Conservation (phyloP, 345 rosid species). For the Litchi chinensis region DNA sequence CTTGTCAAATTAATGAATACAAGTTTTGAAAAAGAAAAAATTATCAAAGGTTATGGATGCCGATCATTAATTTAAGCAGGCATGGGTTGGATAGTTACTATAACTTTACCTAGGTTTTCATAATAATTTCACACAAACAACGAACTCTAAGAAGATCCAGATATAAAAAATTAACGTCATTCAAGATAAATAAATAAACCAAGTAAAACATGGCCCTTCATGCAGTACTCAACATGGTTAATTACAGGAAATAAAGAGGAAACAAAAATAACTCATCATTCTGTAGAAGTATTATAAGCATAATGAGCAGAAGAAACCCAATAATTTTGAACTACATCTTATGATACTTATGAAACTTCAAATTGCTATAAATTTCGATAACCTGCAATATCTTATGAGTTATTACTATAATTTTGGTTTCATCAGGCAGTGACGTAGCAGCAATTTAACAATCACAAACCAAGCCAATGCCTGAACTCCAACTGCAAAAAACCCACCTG, state of each 20-base stretch:
- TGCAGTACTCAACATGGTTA: not conserved
- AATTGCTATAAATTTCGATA: not conserved
- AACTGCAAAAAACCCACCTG: conserved; percentile 52
- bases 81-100: not conserved
- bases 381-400: not conserved
- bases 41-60: conserved; percentile 1
- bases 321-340: not conserved
- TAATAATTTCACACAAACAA: not conserved
- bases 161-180: not conserved
- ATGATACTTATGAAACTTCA: not conserved
- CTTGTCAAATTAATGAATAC: not conserved
- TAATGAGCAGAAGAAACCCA: not conserved
- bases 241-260: not conserved
- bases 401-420: not conserved
- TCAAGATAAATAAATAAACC: not conserved
- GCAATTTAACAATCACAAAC: not conserved
- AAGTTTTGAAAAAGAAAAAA: not conserved
- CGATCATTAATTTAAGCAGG: not conserved
- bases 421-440: not conserved
- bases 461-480: conserved; percentile 12
- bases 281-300: conserved; percentile 1
- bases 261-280: not conserved
- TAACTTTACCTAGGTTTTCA: not conserved
- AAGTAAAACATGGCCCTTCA: not conserved
- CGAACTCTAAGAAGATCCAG: not conserved